Evolutionary conservation across 331 rosid species (phyloP).

Genomic region (Dryas integrifolia): DNA sequence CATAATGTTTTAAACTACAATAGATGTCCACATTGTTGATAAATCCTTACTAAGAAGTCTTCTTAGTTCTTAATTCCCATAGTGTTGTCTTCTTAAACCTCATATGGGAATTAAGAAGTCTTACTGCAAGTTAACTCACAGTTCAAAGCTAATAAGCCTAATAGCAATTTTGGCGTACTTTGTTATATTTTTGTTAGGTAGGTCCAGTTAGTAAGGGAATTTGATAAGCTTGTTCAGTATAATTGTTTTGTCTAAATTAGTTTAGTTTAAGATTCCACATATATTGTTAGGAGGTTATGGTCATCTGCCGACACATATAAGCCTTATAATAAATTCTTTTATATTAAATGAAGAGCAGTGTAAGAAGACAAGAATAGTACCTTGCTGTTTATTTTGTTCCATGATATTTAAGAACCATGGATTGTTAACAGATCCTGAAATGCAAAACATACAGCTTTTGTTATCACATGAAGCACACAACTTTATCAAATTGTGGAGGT

Average conservation of each 20-base stretch:
- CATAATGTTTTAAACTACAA: too few species aligned
- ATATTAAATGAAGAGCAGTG: not conserved
- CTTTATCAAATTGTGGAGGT: constrained; percentile 15
- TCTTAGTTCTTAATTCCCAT: too few species aligned
- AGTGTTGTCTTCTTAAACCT: too few species aligned
- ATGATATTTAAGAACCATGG: constrained; percentile 52
- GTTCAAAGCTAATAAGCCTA: too few species aligned
- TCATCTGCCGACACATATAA: not conserved
- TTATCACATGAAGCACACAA: constrained; percentile 28
- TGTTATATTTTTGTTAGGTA: too few species aligned
- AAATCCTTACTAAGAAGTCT: too few species aligned
- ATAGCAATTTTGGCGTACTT: too few species aligned
- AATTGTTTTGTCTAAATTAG: not conserved
- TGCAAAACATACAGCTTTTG: constrained; percentile 23
- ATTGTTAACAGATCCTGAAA: constrained; percentile 60
- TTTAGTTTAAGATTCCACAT: not conserved
- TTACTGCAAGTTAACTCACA: not conserved
- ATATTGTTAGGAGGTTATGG: not conserved
- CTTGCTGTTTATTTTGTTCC: constrained; percentile 79
- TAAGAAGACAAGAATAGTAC: constrained; percentile 34
- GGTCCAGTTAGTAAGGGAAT: too few species aligned
- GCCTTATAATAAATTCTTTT: not conserved
- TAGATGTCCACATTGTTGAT: too few species aligned
- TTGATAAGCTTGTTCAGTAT: too few species aligned
- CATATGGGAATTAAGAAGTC: not conserved